Evolutionary conservation across 345 rosid species (phyloP), one percentile per base, ranked within the genome.

Genomic region (Lenwebbia sp.): DNA sequence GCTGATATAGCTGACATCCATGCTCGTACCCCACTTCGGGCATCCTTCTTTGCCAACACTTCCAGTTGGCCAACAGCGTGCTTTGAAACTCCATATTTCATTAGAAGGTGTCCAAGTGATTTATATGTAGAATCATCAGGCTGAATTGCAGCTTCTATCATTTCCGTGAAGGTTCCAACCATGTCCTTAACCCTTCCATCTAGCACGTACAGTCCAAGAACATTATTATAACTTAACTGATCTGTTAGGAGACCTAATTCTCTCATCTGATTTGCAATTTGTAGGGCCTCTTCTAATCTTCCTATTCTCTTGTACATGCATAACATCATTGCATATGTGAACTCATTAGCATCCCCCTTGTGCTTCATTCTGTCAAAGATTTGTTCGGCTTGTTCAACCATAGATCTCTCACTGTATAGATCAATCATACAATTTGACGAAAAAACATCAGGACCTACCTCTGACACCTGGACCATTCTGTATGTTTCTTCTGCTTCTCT

Each of bases 391-490:
- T 92, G 92, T 87, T 88, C 89, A 85, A 94, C 94, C 98, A 94
- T 94, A 51, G 95, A 91, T 82, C 92, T 91, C 86, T 94, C 93
- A 26, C 93, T 88, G 90, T 96, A 97, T 83, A 96, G 94, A 84
- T 95, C 95, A 87, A 95, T 93, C 98, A 97, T 94, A 88, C 99
- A 97, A 85, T 96, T 92, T 33, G 96, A 97, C 28, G 94, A 89
- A 85, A 92, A 95, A 56, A 87, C 89, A 86, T 94, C 96, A n/a
- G 93, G 93, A 81, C 88, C 89, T 53, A 37, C 28, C 50, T 88
- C 88, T 22, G 90, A 89, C 58, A 86, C 88, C 65, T 87, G 92
- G 70, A 94, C 95, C 86, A 89, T 85, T 87, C 88, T 90, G 92
- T 97, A 97, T 25, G 91, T 92, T 30, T 88, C 95, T 87, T 94